These are phyloP conservation scores for Phytomonas francai DNA, from an alignment of 208 protist genomes.

Conservation along the genomic window DNA sequence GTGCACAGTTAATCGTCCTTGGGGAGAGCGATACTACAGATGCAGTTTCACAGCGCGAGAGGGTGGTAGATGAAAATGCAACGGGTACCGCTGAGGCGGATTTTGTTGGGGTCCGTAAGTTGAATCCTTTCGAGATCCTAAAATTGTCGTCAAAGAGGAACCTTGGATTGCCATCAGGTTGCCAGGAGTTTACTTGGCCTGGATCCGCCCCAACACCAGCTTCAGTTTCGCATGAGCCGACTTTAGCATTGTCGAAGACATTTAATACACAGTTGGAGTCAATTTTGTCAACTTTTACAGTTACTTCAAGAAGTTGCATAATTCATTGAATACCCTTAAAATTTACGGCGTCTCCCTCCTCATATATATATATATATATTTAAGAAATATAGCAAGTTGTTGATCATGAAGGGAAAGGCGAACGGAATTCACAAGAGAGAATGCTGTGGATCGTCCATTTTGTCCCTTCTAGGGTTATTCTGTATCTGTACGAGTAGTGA, in stretches of 20 bases:
- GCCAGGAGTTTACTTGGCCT: conserved; percentile 33
- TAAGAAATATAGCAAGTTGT: neutral
- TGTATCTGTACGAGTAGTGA: neutral
- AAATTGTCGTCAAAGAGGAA: neutral
- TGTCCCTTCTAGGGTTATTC: neutral
- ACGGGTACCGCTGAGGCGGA: neutral
- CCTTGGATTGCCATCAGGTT: conserved; percentile 11
- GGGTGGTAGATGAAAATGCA: neutral
- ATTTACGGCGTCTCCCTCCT: neutral
- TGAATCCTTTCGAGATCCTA: neutral
- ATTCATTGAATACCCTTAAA: conserved; percentile 6
- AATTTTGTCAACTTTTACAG: conserved; percentile 55
- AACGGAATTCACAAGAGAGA: neutral
- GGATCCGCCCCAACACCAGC: conserved; percentile 19
- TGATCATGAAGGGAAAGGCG: neutral
- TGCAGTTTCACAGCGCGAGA: neutral
- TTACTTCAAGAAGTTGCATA: conserved; percentile 54
- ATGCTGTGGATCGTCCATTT: neutral
- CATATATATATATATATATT: neutral
- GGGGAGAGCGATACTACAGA: conserved; percentile 1
- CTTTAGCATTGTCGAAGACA: conserved; percentile 46
- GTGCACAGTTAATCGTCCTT: conserved; percentile 36
- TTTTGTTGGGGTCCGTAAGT: neutral
- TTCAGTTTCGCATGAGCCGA: conserved; percentile 25
- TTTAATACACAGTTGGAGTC: conserved; percentile 49